phyloP scores from a whole-genome alignment of 179 eudicot species.

The Spergularia azorica region DNA sequence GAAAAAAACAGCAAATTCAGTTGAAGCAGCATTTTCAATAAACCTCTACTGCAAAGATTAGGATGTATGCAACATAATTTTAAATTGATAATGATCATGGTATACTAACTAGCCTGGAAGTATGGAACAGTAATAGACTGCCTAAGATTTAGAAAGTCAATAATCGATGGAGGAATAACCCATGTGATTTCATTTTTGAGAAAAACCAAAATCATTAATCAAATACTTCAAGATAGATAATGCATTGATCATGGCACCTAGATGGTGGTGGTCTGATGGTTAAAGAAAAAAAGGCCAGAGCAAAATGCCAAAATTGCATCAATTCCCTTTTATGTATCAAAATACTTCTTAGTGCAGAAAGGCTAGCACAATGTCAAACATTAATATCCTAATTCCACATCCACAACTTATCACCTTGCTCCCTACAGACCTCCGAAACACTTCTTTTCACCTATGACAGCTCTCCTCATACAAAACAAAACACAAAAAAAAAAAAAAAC shows the following conservation, averaged over 20 bases:
- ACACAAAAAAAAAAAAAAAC: too few relatives aligned
- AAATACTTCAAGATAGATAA: neutral
- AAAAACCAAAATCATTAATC: neutral
- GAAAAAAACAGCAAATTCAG: neutral
- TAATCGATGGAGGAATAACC: neutral
- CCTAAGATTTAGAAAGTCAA: neutral
- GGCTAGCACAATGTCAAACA: too few relatives aligned
- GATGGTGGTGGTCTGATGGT: too few relatives aligned
- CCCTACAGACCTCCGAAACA: neutral
- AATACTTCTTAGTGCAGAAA: neutral
- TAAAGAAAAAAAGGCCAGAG: too few relatives aligned
- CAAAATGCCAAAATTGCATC: too few relatives aligned
- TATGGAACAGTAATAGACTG: too few relatives aligned
- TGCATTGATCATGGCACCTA: neutral
- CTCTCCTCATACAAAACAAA: neutral
- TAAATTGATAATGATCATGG: neutral
- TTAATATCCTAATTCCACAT: too few relatives aligned
- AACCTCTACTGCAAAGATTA: neutral
- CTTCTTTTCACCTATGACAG: neutral
- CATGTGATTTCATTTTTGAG: neutral
- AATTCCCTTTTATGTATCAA: too few relatives aligned
- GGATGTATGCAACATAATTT: neutral
- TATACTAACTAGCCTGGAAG: neutral
- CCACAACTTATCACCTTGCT: neutral
- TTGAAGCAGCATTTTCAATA: neutral